A percentile compares a stretch with the other conserved stretches of the same genome.
phyloP scores from a whole-genome alignment of 495 filamentous ascomycete genomes.

The Cercophora samala region DNA sequence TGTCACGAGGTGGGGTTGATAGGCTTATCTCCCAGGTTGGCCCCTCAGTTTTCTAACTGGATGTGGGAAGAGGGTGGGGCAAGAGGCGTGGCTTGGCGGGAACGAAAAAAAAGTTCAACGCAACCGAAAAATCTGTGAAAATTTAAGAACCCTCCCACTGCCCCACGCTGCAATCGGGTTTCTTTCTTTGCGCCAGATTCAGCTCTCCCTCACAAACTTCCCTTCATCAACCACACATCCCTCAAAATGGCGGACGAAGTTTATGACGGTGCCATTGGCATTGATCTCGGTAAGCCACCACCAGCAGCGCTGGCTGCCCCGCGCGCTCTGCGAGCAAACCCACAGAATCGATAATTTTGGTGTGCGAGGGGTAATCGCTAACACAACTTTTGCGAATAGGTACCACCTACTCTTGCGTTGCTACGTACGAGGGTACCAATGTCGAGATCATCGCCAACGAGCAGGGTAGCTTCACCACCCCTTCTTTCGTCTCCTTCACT shows the following conservation, averaged over 20 bases:
- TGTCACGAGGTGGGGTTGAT: conserved; percentile 16
- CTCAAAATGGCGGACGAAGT: conserved; percentile 79
- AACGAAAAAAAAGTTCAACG: conserved; percentile 30
- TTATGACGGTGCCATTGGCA: conserved; percentile 99
- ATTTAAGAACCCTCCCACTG: conserved; percentile 26
- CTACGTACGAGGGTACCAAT: conserved; percentile 97
- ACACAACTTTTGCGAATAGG: conserved; percentile 49
- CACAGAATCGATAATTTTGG: conserved; percentile 1
- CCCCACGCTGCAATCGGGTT: conserved; percentile 35
- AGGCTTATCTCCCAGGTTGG: conserved; percentile 7
- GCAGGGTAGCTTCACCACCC: conserved; percentile 98
- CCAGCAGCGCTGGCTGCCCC: not conserved
- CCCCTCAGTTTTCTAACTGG: conserved; percentile 6
- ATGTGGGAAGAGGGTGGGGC: conserved; percentile 25
- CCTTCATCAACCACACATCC: conserved; percentile 18
- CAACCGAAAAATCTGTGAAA: conserved; percentile 34
- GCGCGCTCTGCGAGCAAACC: not conserved
- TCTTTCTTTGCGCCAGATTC: conserved; percentile 30
- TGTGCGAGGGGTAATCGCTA: conserved; percentile 8
- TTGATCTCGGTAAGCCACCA: conserved; percentile 82
- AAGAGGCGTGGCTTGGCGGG: conserved; percentile 21
- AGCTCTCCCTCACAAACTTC: conserved; percentile 22
- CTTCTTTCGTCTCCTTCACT: conserved; percentile 98
- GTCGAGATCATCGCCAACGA: conserved; percentile 99
- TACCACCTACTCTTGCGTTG: conserved; percentile 99